phyloP scores from a whole-genome alignment of 768 basidiomycete genomes.

The Suillus plorans region DNA sequence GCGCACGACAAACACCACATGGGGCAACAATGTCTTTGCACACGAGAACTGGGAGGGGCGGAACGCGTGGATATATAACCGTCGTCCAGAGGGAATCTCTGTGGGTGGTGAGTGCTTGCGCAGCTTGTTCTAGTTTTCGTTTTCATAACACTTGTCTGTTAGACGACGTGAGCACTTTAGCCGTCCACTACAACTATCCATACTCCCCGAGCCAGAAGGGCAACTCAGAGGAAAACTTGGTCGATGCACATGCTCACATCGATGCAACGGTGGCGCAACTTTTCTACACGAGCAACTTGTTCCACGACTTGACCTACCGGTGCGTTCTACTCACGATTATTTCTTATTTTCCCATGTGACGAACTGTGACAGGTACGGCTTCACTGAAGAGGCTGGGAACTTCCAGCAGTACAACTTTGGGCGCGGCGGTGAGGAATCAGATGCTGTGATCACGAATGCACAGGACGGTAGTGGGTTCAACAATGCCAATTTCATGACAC shows the following conservation, averaged over 20 bases:
- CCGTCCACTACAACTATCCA: conserved; percentile 59
- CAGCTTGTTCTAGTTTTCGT: not conserved
- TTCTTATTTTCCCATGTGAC: not conserved
- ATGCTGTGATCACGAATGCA: conserved; percentile 92
- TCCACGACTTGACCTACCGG: conserved; percentile 83
- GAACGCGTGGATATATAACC: conserved; percentile 66
- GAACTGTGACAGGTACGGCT: conserved; percentile 65
- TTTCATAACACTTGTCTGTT: not conserved
- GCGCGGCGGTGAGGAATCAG: conserved; percentile 80
- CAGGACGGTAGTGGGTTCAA: conserved; percentile 94
- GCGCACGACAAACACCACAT: conserved; percentile 76
- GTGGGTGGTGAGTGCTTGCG: not conserved
- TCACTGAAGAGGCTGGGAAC: conserved; percentile 89
- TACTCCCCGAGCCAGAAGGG: conserved; percentile 70
- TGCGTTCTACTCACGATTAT: conserved; percentile 19
- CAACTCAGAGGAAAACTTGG: conserved; percentile 50
- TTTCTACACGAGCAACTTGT: conserved; percentile 83
- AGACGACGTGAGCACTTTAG: not conserved
- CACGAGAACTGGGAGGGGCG: conserved; percentile 91
- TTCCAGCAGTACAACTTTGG: conserved; percentile 99
- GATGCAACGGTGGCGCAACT: conserved; percentile 85
- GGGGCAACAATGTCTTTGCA: conserved; percentile 90
- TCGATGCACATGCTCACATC: conserved; percentile 79
- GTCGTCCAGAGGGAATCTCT: conserved; percentile 62
- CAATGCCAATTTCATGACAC: conserved; percentile 90